Percentiles rank a stretch among this genome's conserved stretches.
These are phyloP conservation scores for Pyrenochaeta sp. DNA, from an alignment of 2,329 filamentous ascomycete genomes.

Conservation along the genomic window DNA sequence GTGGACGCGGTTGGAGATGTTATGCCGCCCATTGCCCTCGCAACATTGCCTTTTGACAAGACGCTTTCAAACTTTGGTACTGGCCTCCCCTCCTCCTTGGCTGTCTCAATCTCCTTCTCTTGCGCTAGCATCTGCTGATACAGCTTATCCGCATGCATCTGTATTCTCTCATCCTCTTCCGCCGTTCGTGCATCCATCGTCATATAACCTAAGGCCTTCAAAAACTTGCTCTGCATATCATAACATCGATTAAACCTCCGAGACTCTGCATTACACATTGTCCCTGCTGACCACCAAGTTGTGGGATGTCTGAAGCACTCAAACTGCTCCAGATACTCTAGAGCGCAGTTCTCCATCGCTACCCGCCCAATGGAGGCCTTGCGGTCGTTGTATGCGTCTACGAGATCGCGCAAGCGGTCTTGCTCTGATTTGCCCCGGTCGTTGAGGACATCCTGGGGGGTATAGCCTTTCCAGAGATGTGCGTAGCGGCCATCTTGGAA, in stretches of 20 bases:
- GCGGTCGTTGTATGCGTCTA: conserved; percentile 85
- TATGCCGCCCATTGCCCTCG: conserved; percentile 32
- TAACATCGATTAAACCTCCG: conserved; percentile 85
- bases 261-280: conserved; percentile 82
- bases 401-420: conserved; percentile 80
- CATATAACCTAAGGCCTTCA: conserved; percentile 90
- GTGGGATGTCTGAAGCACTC: conserved; percentile 79
- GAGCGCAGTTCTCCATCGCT: conserved; percentile 90
- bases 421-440: conserved; percentile 75
- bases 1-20: conserved; percentile 11
- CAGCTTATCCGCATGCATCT: conserved; percentile 92
- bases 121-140: conserved; percentile 88
- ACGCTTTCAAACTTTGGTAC: conserved; percentile 68
- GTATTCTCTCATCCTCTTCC: conserved; percentile 81
- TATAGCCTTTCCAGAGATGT: conserved; percentile 92
- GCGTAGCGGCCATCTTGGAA: conserved; percentile 78
- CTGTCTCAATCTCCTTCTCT: conserved; percentile 76
- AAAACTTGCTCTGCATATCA: conserved; percentile 86
- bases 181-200: conserved; percentile 69
- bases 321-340: conserved; percentile 84
- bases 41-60: conserved; percentile 52
- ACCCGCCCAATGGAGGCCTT: conserved; percentile 79
- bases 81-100: conserved; percentile 64
- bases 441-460: conserved; percentile 74
- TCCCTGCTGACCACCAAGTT: conserved; percentile 71